A percentile compares a stretch with the other conserved stretches of the same genome.
These are phyloP conservation scores for Mrakia frigida DNA, from an alignment of 768 basidiomycete genomes.

Conservation along the genomic window DNA sequence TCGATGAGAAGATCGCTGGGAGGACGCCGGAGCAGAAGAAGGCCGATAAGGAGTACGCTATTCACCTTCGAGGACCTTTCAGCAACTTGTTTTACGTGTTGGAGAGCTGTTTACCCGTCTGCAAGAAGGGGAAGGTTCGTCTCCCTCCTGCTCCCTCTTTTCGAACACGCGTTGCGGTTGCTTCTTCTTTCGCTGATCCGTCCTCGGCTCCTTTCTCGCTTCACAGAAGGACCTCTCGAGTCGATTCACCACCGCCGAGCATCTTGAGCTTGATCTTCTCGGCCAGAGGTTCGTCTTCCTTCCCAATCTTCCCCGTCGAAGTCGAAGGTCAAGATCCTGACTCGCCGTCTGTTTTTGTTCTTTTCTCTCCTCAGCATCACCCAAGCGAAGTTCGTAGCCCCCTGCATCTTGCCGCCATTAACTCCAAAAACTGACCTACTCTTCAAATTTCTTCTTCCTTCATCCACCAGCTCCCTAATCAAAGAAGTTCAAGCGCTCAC, in stretches of 20 bases:
- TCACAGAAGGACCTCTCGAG: slow-evolving; percentile 1
- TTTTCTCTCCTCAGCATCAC: too few relatives aligned
- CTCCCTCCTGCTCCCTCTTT: not conserved
- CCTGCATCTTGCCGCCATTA: too few relatives aligned
- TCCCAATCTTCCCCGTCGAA: too few relatives aligned
- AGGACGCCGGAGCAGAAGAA: not conserved
- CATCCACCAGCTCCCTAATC: not conserved
- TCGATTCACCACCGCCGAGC: not conserved
- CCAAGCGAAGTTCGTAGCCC: slow-evolving; percentile 1
- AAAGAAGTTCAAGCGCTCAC: not conserved
- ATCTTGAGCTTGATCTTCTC: not conserved
- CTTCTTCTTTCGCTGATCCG: not conserved
- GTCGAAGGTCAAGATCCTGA: too few relatives aligned
- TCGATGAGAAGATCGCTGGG: not conserved
- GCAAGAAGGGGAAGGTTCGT: slow-evolving; percentile 1
- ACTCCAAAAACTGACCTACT: too few relatives aligned
- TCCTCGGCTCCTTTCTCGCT: not conserved
- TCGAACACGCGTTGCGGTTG: not conserved
- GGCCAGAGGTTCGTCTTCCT: too few relatives aligned
- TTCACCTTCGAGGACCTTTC: not conserved
- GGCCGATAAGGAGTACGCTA: not conserved
- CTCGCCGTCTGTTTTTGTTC: too few relatives aligned
- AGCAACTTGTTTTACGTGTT: slow-evolving; percentile 1
- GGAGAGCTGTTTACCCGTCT: not conserved
- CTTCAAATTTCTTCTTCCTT: too few relatives aligned